These are phyloP conservation scores for Urochloa ruziziensis DNA, from an alignment of 176 grass and related monocot genomes.

Conservation along the genomic window DNA sequence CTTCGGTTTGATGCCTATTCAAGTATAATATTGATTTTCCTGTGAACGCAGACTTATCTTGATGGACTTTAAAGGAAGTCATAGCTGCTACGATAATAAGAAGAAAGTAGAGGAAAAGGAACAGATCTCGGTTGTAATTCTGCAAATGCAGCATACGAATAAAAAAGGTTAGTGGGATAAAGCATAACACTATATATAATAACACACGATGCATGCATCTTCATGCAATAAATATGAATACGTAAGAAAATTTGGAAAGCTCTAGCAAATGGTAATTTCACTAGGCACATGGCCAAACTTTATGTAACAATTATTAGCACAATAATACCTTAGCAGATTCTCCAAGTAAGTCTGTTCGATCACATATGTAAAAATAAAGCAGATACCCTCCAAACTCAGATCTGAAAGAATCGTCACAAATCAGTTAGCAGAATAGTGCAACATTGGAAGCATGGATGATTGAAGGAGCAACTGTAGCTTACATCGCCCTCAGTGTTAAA, in stretches of 20 bases:
- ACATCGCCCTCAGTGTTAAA: constrained; percentile 75
- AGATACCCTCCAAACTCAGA: constrained; percentile 87
- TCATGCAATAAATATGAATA: background rate
- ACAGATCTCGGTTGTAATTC: constrained; percentile 92
- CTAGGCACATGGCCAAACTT: background rate
- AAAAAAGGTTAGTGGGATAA: background rate
- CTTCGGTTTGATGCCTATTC: constrained; percentile 98
- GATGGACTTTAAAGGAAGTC: constrained; percentile 96
- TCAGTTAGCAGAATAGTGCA: constrained; percentile 36
- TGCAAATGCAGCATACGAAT: constrained; percentile 40
- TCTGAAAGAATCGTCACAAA: constrained; percentile 53
- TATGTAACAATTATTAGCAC: constrained; percentile 7
- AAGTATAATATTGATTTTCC: constrained; percentile 87
- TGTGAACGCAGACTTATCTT: constrained; percentile 82
- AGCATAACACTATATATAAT: constrained; percentile 3
- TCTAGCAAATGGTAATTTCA: constrained; percentile 14
- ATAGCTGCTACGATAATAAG: constrained; percentile 90
- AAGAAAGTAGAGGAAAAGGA: constrained; percentile 99
- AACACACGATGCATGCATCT: background rate
- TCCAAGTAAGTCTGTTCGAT: constrained; percentile 84
- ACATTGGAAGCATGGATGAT: background rate
- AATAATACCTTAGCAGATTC: constrained; percentile 84
- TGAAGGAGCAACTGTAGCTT: constrained; percentile 37
- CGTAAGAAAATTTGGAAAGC: background rate
- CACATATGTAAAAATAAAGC: constrained; percentile 91